These are phyloP conservation scores for Aspergillus saccharolyticus DNA, from an alignment of 495 filamentous ascomycete genomes.

Conservation along the genomic window DNA sequence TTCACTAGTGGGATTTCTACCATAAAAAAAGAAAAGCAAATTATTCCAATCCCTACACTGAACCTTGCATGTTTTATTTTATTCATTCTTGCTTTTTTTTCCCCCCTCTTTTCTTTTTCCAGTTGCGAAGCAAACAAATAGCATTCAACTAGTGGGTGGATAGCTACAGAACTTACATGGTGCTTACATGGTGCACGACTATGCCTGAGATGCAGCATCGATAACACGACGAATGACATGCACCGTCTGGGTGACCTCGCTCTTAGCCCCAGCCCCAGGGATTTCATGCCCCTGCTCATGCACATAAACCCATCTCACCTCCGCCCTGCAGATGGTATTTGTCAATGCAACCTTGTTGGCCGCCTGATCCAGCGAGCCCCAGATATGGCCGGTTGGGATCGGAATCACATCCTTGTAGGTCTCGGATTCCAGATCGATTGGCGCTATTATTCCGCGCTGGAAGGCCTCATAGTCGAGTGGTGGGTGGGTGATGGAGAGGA, in stretches of 20 bases:
- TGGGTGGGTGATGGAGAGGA: slow-evolving; percentile 6
- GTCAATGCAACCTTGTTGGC: slow-evolving; percentile 2
- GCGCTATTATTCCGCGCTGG: background rate
- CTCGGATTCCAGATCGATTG: background rate
- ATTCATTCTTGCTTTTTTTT: too few relatives aligned
- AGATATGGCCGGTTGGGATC: slow-evolving; percentile 32
- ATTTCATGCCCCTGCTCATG: slow-evolving; percentile 27
- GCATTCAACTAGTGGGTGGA: background rate
- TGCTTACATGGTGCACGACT: background rate
- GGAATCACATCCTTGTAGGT: slow-evolving; percentile 3
- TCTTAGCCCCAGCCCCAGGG: slow-evolving; percentile 8
- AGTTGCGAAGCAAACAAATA: background rate
- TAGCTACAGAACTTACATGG: background rate
- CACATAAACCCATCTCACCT: slow-evolving; percentile 17
- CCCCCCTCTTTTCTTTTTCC: too few relatives aligned
- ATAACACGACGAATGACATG: slow-evolving; percentile 14
- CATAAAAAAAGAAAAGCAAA: too few relatives aligned
- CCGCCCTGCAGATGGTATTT: slow-evolving; percentile 13
- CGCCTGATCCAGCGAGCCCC: slow-evolving; percentile 22
- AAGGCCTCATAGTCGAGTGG: slow-evolving; percentile 1
- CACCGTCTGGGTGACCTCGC: slow-evolving; percentile 9
- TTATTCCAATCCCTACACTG: too few relatives aligned
- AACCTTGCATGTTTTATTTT: background rate
- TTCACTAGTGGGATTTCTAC: background rate
- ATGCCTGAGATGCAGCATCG: background rate